Evolutionary conservation across 1,284 basidiomycete genomes (phyloP), one percentile per base, ranked within the genome.

Genomic region (Trametes sp.): DNA sequence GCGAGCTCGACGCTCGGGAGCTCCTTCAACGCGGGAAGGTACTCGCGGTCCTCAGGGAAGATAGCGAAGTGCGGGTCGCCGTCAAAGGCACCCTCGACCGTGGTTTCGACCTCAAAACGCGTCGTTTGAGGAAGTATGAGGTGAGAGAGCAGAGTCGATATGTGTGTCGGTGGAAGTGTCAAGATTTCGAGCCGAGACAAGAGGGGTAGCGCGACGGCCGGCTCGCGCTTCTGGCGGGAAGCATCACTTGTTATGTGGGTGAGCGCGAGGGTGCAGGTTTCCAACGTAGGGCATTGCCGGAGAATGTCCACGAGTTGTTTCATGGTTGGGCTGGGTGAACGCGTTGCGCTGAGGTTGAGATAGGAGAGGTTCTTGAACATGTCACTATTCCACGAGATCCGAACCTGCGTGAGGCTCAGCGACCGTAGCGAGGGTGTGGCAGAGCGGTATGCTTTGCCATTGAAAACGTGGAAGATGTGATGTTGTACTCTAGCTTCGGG

Each of bases 61-160:
- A 46, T 1, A 9, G 23, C 13, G 24, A 26, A 26, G 10, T 14
- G 44, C 23, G 23, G 9, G 23, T 2, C 4, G 44, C 44, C 23
- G 44, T 46, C 44, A n/a, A n/a, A n/a, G 10, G 33, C 11, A 9
- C 35, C 33, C 21, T n/a, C 8, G 14, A 24, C n/a, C n/a, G n/a
- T n/a, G n/a, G n/a, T 38, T 14, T 13, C 8, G n/a, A 57, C 26
- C 16, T 19, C 14, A 23, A 36, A 57, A 4, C 46, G 21, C 7
- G 55, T 57, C 19, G 33, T n/a, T 8, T 33, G 13, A 16, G 55
- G 55, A 14, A 57, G 44, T 5, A 33, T n/a, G 33, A 57, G 55
- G 46, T 50, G 24, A 5, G 45, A 49, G 2, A 57, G 46, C 13
- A 57, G 23, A 16, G 16, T 38, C 8, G 46, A 26, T 21, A 57